Evolutionary conservation across 148 eudicot species (phyloP), one percentile per base, ranked within the genome.

Genomic region (Camellia japonica): DNA sequence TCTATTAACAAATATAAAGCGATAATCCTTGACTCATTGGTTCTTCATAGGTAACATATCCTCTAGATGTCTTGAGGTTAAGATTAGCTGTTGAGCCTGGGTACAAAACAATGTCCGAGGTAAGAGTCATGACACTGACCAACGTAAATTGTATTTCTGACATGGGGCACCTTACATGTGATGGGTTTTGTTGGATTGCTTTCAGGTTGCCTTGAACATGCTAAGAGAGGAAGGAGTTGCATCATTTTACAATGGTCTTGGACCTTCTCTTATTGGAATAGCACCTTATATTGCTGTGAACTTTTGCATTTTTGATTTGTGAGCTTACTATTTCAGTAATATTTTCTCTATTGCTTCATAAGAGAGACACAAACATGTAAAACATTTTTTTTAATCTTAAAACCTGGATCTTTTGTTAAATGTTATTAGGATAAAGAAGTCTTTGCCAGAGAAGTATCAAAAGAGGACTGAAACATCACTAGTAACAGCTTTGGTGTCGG

Each of bases 271-370:
- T 75, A 88, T 96, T 89, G 94, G 97, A 77, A 93, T 96, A 88
- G 99, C 98, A 46, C 99, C 99, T 82, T 96, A 96, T 84, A 93
- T 96, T 86, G 99, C 98, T 82, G 93, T 95, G 84, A 95, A 95
- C 88, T 95, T 95, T 80, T 95, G 98, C 85, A 84, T 93, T 68
- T 96, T 96, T 92, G 95, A 96, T 94, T 90, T 96, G 99, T 96
- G 90, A 96, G 99, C 88, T 79, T 87, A 80, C 75, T 75, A 63
- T 68, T 83, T 61, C 61, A 23, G 81, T 61, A 80, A 78, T 85
- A 75, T 51, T 41, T 67, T 79, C 73, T 75, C 67, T 77, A 73
- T 65, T 41, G 84, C 83, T 79, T 82, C 19, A 56, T 79, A 43
- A 3, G 44, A 7, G 52, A 49, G 52, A 49, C 7, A 49, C 52